These are phyloP conservation scores for Dioscorea cayenensis DNA, from an alignment of 116 monocot species.

Conservation along the genomic window DNA sequence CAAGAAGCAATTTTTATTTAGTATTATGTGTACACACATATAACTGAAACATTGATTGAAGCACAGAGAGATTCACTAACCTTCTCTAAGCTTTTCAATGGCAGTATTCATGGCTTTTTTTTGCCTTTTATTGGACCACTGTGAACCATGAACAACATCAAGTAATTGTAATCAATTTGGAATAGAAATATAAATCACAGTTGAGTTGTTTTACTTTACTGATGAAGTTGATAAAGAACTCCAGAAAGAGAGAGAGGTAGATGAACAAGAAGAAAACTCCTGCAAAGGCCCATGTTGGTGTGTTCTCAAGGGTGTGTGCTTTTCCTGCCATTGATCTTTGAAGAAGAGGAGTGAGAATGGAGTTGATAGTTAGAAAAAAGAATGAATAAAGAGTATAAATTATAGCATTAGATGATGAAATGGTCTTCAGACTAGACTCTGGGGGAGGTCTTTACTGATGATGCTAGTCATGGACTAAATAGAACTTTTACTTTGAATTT, in stretches of 20 bases:
- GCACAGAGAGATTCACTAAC: constrained; percentile 6
- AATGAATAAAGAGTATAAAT: no score
- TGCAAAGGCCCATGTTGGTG: constrained; percentile 57
- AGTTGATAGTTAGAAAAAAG: no score
- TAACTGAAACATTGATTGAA: background rate
- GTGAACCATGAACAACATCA: background rate
- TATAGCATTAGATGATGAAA: no score
- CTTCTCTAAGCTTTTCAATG: constrained; percentile 47
- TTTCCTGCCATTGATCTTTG: background rate
- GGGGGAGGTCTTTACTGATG: no score
- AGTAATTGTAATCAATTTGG: no score
- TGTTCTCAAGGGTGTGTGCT: constrained; percentile 18
- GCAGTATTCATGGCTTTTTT: constrained; percentile 48
- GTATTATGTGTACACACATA: background rate
- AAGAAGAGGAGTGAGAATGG: no score
- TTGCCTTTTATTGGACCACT: constrained; percentile 30
- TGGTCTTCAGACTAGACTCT: no score
- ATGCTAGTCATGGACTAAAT: no score
- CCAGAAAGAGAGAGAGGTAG: constrained; percentile 25
- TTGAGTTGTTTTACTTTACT: background rate
- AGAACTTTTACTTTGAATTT: no score
- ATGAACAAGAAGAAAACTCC: constrained; percentile 32
- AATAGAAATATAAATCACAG: background rate
- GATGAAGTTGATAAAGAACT: constrained; percentile 28
- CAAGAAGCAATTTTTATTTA: background rate